Percentiles rank a stretch among this genome's conserved stretches.
These are phyloP conservation scores for Parietichytrium sp. DNA, from an alignment of 108 stramenopile genomes.

Conservation along the genomic window DNA sequence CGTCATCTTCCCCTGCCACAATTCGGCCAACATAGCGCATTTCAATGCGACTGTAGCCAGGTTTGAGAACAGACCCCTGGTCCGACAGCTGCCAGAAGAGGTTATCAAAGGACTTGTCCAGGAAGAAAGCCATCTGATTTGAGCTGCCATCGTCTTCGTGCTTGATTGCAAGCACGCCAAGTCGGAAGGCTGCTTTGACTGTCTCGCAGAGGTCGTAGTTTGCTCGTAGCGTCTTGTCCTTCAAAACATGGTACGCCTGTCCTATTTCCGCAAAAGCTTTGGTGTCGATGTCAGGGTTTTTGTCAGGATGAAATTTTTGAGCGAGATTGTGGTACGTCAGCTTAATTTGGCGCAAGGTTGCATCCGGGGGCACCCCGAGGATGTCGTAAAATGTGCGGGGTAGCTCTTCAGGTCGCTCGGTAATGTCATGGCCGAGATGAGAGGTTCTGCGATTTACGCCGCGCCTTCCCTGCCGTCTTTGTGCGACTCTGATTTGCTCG, in stretches of 20 bases:
- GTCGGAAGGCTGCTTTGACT: conserved; percentile 1
- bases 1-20: conserved; percentile 14
- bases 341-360: conserved; percentile 74
- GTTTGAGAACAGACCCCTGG: conserved; percentile 17
- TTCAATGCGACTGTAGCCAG: conserved; percentile 9
- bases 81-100: conserved; percentile 6
- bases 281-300: conserved; percentile 58
- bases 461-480: background rate
- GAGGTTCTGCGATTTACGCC: background rate
- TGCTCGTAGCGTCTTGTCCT: conserved; percentile 65
- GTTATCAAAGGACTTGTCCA: conserved; percentile 22
- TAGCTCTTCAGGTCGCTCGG: background rate
- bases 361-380: conserved; percentile 71
- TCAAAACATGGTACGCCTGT: conserved; percentile 77
- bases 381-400: conserved; percentile 66
- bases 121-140: conserved; percentile 1
- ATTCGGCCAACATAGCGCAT: conserved; percentile 18
- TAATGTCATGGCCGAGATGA: conserved; percentile 17
- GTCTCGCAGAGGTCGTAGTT: conserved; percentile 61
- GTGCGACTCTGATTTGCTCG: background rate
- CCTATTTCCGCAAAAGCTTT: conserved; percentile 75
- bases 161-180: conserved; percentile 2
- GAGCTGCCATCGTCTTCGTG: conserved; percentile 6
- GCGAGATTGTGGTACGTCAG: conserved; percentile 84
- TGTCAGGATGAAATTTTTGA: conserved; percentile 85